Evolutionary conservation across 2,329 filamentous ascomycete genomes (phyloP), one percentile per base, ranked within the genome.

Genomic region (Elsinoe batatas): DNA sequence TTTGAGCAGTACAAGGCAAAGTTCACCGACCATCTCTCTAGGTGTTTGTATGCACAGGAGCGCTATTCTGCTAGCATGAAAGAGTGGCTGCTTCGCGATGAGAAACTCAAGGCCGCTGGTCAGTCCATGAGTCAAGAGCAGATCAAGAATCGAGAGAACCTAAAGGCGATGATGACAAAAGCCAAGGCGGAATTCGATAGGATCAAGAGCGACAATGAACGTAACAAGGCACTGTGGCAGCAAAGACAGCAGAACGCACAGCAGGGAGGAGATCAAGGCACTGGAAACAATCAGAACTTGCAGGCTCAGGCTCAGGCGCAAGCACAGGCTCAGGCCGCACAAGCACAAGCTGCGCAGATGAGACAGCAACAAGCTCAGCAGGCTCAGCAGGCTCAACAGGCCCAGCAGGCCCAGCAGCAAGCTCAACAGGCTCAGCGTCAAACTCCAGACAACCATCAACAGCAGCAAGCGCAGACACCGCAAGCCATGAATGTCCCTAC

Each of bases 381-480:
- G 26, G 53, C 33, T 8, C 56, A 59, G 55, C 30, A 37, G 37
- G 22, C 30, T 20, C 51, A 60, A 13, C 66, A 67, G 54, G 69
- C 69, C 58, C 65, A 67, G 55, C 68, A 67, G 49, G 58, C 57
- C 18, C 59, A 64, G 17, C 56, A 58, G 18, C 59, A 62, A 50
- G 26, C 26, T 30, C 57, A 62, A 33, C 63, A 63, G 54, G 53
- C 55, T 11, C 64, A 64, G 56, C 68, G 69, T 53, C 61, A 64
- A 22, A 61, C 61, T n/a, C 56, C 56, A 12, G 44, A 42, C 44
- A 37, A 50, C 22, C 57, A 49, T 11, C 54, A 58, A 36, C 58
- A 60, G 44, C 47, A 53, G 13, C 54, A 57, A n/a, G 40, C 26
- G 18, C 55, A 42, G 33, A 35, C 42, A 13, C 46, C 44, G 12